Conservation (phyloP, 2,329 filamentous ascomycete species). For the Alternaria brassicicola region DNA sequence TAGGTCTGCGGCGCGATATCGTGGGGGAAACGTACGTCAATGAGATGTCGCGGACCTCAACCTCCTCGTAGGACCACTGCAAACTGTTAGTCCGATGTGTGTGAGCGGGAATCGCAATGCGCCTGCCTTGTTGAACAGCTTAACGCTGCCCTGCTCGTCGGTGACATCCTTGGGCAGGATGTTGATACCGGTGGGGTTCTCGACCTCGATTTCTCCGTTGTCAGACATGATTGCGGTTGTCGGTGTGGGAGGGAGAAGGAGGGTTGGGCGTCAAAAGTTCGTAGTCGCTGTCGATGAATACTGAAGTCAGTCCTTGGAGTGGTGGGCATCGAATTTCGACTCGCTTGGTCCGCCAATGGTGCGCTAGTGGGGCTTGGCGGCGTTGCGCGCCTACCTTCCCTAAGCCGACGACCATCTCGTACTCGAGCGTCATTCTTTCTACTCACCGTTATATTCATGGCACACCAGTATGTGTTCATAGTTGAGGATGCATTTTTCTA, state of each 20-base stretch:
- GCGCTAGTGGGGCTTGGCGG: conserved; percentile 24
- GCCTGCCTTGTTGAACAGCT: conserved; percentile 86
- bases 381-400: background rate
- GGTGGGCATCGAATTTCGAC: conserved; percentile 21
- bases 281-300: conserved; percentile 36
- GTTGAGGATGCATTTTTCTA: accelerated
- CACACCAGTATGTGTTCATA: too few relatives aligned
- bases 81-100: conserved; percentile 20
- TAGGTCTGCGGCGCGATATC: conserved; percentile 16
- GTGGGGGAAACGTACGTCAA: conserved; percentile 78
- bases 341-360: conserved; percentile 27
- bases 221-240: conserved; percentile 75
- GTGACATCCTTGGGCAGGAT: conserved; percentile 93
- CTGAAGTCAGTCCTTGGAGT: conserved; percentile 5
- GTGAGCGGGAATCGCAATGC: conserved; percentile 9
- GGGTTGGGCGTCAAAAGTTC: conserved; percentile 33
- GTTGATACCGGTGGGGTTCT: conserved; percentile 74
- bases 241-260: conserved; percentile 29
- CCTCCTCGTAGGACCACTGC: conserved; percentile 92
- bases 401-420: background rate
- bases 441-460: background rate
- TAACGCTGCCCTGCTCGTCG: conserved; percentile 87
- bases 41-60: conserved; percentile 99
- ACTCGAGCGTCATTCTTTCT: background rate
- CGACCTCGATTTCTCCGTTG: conserved; percentile 87